Conservation (phyloP, 768 basidiomycete genomes). For the Xanthoconium stramineum region DNA sequence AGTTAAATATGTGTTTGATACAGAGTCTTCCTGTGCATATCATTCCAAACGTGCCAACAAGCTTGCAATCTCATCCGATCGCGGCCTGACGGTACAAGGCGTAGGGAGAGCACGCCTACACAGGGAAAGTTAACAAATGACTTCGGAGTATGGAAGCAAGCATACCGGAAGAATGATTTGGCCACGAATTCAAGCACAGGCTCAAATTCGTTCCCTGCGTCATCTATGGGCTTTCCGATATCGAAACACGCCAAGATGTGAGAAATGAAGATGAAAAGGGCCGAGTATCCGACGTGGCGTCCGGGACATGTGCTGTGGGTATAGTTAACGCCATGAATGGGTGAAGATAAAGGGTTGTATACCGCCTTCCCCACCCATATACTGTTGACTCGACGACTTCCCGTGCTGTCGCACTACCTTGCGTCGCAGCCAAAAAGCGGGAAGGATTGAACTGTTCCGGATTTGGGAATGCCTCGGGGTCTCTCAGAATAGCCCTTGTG, state of each 20-base stretch:
- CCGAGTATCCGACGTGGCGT: background rate
- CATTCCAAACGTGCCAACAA: background rate
- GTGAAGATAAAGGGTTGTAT: background rate
- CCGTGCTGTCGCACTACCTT: background rate
- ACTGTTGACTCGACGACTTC: background rate
- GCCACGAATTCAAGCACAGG: background rate
- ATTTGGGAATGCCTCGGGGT: constrained; percentile 17
- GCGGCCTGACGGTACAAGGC: background rate
- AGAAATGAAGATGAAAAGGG: background rate
- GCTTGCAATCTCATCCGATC: background rate
- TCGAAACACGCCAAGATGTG: background rate
- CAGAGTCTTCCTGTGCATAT: background rate
- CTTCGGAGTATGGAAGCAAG: background rate
- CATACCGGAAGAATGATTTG: background rate
- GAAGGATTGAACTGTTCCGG: constrained; percentile 21
- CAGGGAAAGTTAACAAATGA: background rate
- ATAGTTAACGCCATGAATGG: background rate
- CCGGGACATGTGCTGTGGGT: background rate
- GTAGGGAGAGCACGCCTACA: background rate
- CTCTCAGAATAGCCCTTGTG: constrained; percentile 20
- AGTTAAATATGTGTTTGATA: too few species aligned
- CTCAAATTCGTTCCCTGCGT: background rate
- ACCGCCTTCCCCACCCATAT: constrained; percentile 5
- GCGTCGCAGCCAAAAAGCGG: constrained; percentile 10
- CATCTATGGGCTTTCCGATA: background rate